Evolutionary conservation across 1,284 basidiomycete genomes (phyloP).

Genomic region (Puccinia novopanici): DNA sequence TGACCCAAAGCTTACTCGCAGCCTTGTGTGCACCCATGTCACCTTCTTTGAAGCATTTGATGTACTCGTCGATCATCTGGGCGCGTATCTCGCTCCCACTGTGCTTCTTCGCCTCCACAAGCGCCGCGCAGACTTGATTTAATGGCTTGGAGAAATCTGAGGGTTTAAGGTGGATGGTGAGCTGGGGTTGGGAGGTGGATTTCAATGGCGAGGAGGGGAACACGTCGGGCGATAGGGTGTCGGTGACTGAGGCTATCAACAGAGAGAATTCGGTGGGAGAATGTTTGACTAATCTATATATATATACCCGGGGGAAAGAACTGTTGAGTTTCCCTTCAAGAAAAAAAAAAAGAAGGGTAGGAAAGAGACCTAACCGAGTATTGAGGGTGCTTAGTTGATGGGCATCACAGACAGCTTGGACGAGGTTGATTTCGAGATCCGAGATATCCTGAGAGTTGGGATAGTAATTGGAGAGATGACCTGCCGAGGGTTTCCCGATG

Average conservation of each 20-base stretch:
- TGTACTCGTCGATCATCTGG: constrained; percentile 75
- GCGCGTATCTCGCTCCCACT: constrained; percentile 65
- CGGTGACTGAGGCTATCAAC: constrained; percentile 68
- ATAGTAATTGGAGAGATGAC: constrained; percentile 80
- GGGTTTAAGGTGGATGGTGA: constrained; percentile 71
- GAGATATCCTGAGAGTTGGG: constrained; percentile 68
- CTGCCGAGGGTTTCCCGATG: constrained; percentile 74
- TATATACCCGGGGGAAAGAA: no score
- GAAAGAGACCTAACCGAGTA: constrained; percentile 67
- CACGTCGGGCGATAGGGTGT: constrained; percentile 58
- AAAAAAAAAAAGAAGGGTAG: background rate
- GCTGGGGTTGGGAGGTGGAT: constrained; percentile 62
- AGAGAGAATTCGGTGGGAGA: constrained; percentile 66
- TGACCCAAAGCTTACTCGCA: constrained; percentile 76
- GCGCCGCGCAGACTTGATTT: constrained; percentile 64
- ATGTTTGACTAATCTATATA: constrained; percentile 72
- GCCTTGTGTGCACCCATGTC: constrained; percentile 75
- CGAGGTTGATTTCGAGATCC: constrained; percentile 72
- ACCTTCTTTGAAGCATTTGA: constrained; percentile 72
- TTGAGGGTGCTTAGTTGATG: constrained; percentile 73
- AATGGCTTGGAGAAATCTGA: constrained; percentile 63
- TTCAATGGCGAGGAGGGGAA: constrained; percentile 63
- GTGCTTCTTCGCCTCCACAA: constrained; percentile 65
- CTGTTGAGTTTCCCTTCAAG: background rate
- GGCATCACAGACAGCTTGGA: constrained; percentile 73